These are phyloP conservation scores for Daldinia vernicosa DNA, from an alignment of 495 filamentous ascomycete genomes.

Conservation along the genomic window DNA sequence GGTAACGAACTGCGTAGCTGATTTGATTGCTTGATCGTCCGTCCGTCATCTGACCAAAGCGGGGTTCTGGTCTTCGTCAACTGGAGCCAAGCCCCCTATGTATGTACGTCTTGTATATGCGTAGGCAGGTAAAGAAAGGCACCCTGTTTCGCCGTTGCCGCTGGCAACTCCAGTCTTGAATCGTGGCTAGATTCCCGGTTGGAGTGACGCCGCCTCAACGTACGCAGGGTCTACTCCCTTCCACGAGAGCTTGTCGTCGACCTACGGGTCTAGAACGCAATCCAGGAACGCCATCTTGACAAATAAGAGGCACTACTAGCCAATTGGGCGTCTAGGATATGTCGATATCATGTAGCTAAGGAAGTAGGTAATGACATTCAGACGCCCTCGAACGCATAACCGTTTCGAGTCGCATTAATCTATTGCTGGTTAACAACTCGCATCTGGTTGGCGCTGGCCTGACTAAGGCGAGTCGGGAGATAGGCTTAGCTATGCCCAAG, in stretches of 20 bases:
- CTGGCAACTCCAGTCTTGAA: conserved; percentile 22
- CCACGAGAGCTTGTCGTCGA: conserved; percentile 11
- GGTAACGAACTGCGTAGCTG: background rate
- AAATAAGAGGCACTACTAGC: conserved; percentile 12
- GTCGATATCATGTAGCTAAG: conserved; percentile 12
- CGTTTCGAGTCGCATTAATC: conserved; percentile 19
- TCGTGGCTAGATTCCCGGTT: conserved; percentile 19
- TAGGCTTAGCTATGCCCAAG: conserved; percentile 1
- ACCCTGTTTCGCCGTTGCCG: conserved; percentile 27
- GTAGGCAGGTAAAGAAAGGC: background rate
- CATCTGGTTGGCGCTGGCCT: background rate
- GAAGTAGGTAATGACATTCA: conserved; percentile 18
- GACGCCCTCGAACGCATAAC: conserved; percentile 27
- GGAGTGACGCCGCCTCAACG: conserved; percentile 14
- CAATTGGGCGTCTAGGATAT: conserved; percentile 20
- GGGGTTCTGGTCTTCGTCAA: conserved; percentile 40
- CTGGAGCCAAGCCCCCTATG: conserved; percentile 33
- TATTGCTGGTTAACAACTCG: background rate
- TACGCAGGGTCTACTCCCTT: conserved; percentile 10
- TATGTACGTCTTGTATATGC: conserved; percentile 1
- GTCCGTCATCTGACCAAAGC: conserved; percentile 46
- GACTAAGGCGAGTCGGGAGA: background rate
- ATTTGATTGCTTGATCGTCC: conserved; percentile 30
- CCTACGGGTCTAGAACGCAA: conserved; percentile 20
- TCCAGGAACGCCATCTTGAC: conserved; percentile 15